These are phyloP conservation scores for Leccinum incarnatum DNA, from an alignment of 768 basidiomycete genomes.

Conservation along the genomic window DNA sequence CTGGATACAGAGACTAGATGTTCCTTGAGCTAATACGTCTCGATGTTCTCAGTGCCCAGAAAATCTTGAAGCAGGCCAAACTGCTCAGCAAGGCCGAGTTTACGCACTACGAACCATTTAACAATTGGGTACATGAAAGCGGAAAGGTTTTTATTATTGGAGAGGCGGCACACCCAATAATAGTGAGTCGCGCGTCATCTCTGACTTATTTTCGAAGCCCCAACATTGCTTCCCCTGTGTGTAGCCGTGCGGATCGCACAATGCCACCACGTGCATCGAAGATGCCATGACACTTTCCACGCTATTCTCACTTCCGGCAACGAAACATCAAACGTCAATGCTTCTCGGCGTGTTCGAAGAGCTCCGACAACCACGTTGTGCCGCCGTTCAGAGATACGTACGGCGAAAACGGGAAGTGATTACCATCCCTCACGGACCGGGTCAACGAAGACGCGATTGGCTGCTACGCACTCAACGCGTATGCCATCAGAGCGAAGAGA, in stretches of 20 bases:
- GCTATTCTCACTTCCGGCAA: constrained; percentile 51
- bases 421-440: constrained; percentile 40
- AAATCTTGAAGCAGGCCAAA: constrained; percentile 15
- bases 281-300: constrained; percentile 59
- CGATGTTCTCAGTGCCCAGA: constrained; percentile 13
- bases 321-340: constrained; percentile 43
- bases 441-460: constrained; percentile 45
- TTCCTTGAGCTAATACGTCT: not conserved
- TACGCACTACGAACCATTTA: constrained; percentile 36
- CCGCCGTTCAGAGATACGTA: constrained; percentile 40
- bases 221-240: not conserved
- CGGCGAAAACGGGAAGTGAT: constrained; percentile 42
- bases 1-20: no score
- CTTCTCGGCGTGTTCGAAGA: constrained; percentile 58
- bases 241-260: constrained; percentile 52
- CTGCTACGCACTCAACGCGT: constrained; percentile 28
- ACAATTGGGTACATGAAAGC: constrained; percentile 49
- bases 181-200: constrained; percentile 31
- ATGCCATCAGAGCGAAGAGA: constrained; percentile 37
- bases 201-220: not conserved
- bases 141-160: constrained; percentile 53
- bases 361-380: constrained; percentile 48
- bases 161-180: constrained; percentile 56
- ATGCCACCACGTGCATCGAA: constrained; percentile 48
- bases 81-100: constrained; percentile 30